Base-by-base conservation (phyloP, 2,329 filamentous ascomycete species). In the Exophiala spinifera region DNA sequence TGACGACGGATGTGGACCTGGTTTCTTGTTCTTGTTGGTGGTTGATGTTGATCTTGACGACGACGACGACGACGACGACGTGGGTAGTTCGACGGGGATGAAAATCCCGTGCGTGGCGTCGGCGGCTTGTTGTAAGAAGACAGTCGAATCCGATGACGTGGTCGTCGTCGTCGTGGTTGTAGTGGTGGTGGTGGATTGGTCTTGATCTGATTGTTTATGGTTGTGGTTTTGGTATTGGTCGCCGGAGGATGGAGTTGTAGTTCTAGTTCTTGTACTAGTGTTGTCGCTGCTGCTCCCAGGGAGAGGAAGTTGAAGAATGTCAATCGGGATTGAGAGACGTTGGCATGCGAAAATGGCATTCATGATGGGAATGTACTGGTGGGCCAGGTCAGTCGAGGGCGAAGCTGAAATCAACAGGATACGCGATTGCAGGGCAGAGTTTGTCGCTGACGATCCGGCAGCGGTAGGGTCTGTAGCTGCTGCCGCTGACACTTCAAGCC, bases 321-420 rank as follows among this genome's bases (percentile, higher is more conserved):
- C 94, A 65, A 99, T 91, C 20, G 91, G 89, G 60, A 99, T 90
- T 64, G 84, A 83, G 51, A 91, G 81, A 61, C 92, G 86, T 66
- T 95, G 89, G 55, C 92, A 94, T 2, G 94, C 94, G 72, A 99
- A 99, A 57, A 97, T 95, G 65, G 87, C 84, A 74, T 99, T 99
- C 94, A 99, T 99, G 63, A 95, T 94, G 0, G 92, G 88, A 52
- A 99, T 99, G 75, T 99, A 99, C 71, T 97, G 85, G 57, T 83
- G 88, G 4, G 91, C 85, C 0, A 95, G 83, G 65, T 92, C 88
- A 66, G 90, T 90, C 36, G 90, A 95, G 13, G 90, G 90, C 44
- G 89, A 95, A 3, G 96, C 91, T 45, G 89, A 95, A 50, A 99
- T 71, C 60, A 97, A 85, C 51, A 99, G 80, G 65, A 99, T 95